These are phyloP conservation scores for Neonectria coccinea DNA, from an alignment of 2,329 filamentous ascomycete species.

Conservation along the genomic window DNA sequence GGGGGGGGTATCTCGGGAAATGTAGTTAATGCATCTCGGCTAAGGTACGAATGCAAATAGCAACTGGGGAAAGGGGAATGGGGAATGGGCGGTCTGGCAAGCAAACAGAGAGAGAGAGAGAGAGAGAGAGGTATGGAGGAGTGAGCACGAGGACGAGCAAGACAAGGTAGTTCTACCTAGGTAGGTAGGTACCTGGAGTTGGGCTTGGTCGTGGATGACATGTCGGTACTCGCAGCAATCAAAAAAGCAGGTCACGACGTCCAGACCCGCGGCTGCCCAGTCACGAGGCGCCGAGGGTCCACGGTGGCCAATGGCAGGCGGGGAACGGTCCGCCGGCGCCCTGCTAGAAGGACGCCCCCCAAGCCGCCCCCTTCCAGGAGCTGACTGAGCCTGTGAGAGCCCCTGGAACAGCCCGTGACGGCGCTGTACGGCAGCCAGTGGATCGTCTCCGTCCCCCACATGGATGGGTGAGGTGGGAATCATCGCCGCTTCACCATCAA, in stretches of 20 bases:
- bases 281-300: constrained; percentile 42
- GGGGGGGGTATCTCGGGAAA: neutral
- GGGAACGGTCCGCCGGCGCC: constrained; percentile 16
- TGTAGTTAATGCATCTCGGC: neutral
- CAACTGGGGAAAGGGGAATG: constrained; percentile 17
- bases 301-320: constrained; percentile 45
- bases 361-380: neutral
- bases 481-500: constrained; percentile 25
- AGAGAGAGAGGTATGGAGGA: neutral
- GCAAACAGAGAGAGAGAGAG: neutral
- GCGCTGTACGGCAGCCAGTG: constrained; percentile 12
- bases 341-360: constrained; percentile 20
- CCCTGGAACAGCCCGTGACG: neutral
- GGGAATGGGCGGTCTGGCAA: constrained; percentile 24
- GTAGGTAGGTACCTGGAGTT: no score
- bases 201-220: neutral
- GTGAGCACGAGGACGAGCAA: constrained; percentile 6
- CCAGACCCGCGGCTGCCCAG: constrained; percentile 33
- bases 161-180: neutral
- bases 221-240: constrained; percentile 1
- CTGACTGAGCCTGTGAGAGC: neutral
- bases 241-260: constrained; percentile 10
- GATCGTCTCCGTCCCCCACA: constrained; percentile 17
- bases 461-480: constrained; percentile 7
- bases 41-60: neutral